phyloP scores from a whole-genome alignment of 768 basidiomycete genomes.

The Podaxis sp. region DNA sequence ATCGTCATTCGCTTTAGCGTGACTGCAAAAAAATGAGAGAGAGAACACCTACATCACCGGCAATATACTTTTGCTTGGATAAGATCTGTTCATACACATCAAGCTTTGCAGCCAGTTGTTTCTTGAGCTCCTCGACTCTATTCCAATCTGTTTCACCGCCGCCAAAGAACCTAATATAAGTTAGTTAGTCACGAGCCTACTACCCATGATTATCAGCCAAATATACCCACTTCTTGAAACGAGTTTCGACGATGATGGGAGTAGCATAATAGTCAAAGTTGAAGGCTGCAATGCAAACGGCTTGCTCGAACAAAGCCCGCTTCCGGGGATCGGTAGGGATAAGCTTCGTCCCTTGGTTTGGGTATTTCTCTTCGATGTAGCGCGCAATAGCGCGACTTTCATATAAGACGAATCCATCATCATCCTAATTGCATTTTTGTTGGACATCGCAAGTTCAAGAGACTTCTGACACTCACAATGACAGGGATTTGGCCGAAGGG shows the following conservation, averaged over 20 bases:
- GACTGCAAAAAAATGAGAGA: neutral
- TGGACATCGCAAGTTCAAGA: neutral
- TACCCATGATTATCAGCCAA: neutral
- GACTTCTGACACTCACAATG: slow-evolving; percentile 31
- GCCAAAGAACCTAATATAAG: neutral
- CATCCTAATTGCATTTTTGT: slow-evolving; percentile 32
- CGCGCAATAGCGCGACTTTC: slow-evolving; percentile 56
- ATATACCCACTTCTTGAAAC: slow-evolving; percentile 43
- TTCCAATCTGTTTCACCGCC: slow-evolving; percentile 28
- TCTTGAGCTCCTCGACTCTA: slow-evolving; percentile 19
- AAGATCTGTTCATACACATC: slow-evolving; percentile 48
- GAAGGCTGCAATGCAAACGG: slow-evolving; percentile 42
- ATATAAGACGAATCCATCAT: slow-evolving; percentile 55
- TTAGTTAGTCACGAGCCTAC: neutral
- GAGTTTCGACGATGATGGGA: slow-evolving; percentile 39
- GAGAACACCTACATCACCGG: slow-evolving; percentile 35
- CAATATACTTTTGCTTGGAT: slow-evolving; percentile 44
- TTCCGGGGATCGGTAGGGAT: slow-evolving; percentile 39
- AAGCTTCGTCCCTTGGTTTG: slow-evolving; percentile 41
- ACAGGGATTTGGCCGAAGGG: slow-evolving; percentile 61
- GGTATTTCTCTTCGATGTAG: slow-evolving; percentile 51
- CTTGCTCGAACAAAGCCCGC: slow-evolving; percentile 36
- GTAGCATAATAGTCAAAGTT: slow-evolving; percentile 41
- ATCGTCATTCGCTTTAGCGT: neutral
- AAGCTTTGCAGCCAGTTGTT: slow-evolving; percentile 33